Base-by-base conservation (phyloP, 441 rosid species). In the Hura crepitans region DNA sequence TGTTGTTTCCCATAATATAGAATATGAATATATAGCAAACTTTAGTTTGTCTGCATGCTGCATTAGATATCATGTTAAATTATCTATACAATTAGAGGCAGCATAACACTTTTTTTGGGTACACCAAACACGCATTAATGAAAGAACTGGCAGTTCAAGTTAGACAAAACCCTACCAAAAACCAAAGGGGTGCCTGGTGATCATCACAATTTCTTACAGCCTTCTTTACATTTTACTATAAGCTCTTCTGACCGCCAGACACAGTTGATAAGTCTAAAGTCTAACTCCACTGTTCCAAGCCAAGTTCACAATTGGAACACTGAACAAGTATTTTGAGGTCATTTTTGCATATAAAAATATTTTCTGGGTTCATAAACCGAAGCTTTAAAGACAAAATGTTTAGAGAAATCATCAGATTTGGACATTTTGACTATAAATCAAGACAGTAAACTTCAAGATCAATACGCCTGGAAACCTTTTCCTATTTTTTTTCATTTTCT, bases 51-150 rank as follows among this genome's bases (percentile, higher is more conserved):
- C 10, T n/a, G 20, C 2, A 20, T 37, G 31, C 65, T 15, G 18
- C 65, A 60, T 60, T 60, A 60, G 18, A 37, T 45, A 60, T 60
- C n/a, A 60, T 9, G 20, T 35, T 60, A 1, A 35, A 60, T 64
- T 47, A 46, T 46, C 51, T 23, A 45, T 15, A 64, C n/a, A 42
- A 43, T 5, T 45, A 45, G 2, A 23, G n/a, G n/a, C 49, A 22
- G 6, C 13, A 51, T 53, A 6, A 13, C n/a, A 13, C 69, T 1
- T 1, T 28, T n/a, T 57, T 51, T 4, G 17, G 45, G 49, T 30
- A 25, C n/a, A 12, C 28, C 31, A 47, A 35, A 18, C 14, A 37
- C 18, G 25, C 69, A 64, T 47, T 22, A 20, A 25, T 49, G 60
- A 31, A 66, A 22, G 30, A 43, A 20, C 51, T n/a, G 6, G 27